Conservation (phyloP, 176 grass and related monocot species). For the Oryza officinalis region DNA sequence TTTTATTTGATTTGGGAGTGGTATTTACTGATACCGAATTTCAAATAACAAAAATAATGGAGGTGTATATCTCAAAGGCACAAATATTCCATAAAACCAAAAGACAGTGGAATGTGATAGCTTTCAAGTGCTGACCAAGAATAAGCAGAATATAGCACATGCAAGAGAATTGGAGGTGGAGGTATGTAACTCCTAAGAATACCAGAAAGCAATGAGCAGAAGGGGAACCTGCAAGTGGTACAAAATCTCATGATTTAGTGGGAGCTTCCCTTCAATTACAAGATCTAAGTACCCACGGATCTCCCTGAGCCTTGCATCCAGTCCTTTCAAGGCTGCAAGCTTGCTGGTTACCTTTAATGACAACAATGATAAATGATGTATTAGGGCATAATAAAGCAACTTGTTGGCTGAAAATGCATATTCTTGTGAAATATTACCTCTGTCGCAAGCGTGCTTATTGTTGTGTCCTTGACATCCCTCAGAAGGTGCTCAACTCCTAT, state of each 20-base stretch:
- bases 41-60: not conserved
- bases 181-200: not conserved
- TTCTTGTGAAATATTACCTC: conserved; percentile 59
- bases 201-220: not conserved
- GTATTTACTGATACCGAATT: not conserved
- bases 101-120: not conserved
- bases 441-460: conserved; percentile 92
- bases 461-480: conserved; percentile 95
- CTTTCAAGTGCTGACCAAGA: not conserved
- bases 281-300: conserved; percentile 86
- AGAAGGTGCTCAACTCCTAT: conserved; percentile 95
- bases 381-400: conserved; percentile 33
- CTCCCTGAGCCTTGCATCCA: conserved; percentile 85
- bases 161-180: not conserved
- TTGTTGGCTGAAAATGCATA: not conserved
- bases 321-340: conserved; percentile 82
- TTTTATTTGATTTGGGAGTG: not conserved
- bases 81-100: not conserved
- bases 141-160: not conserved
- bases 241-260: conserved; percentile 94
- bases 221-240: conserved; percentile 88
- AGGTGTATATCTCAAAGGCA: not conserved
- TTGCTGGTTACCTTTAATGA: conserved; percentile 80
- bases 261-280: conserved; percentile 89
- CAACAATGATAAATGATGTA: conserved; percentile 18